Base-by-base conservation (phyloP, 1,284 basidiomycete genomes). In the Rhodofomes roseus region DNA sequence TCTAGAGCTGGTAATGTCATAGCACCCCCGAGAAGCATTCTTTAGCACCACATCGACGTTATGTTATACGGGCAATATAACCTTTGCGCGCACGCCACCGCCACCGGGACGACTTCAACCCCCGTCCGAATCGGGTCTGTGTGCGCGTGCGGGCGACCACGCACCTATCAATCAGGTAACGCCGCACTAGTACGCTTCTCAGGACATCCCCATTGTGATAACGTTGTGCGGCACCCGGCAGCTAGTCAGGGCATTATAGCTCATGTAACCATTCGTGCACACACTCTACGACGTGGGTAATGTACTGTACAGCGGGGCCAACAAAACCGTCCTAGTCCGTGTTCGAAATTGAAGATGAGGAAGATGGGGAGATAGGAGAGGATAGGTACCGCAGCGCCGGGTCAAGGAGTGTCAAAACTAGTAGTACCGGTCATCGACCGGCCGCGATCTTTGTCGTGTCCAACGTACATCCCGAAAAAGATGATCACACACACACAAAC, bases 301-400 rank as follows among this genome's bases (percentile, higher is more conserved):
- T n/a, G 50, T 52, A 52, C 50, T 9, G 27, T 37, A 52, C 50
- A 52, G 36, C 16, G 20, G 50, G 20, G 50, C n/a, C 34, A 37
- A 52, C 50, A 52, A 31, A 52, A 36, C 5, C 7, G 50, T 52
- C 50, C 50, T 52, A 52, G 50, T 52, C 50, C 50, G 31, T 11
- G 31, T 34, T 34, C 31, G 20, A 25, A 48, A 48, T 29, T 25
- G 50, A 52, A 36, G 34, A 36, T 31, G 27, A 3, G 50, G 14
- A 11, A 31, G 48, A 31, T 16, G 44, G n/a, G n/a, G n/a, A n/a
- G 44, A 25, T 22, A 23, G 11, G 22, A 36, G 34, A 20, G 16
- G 20, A 52, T 25, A 36, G 50, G 50, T 52, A 52, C 50, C 50
- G 50, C 50, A 25, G 31, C 50, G 50, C 50, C 50, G 50, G 34